These are phyloP conservation scores for Chrysochromulina parva DNA, from an alignment of 78 protist genomes.

Conservation along the genomic window DNA sequence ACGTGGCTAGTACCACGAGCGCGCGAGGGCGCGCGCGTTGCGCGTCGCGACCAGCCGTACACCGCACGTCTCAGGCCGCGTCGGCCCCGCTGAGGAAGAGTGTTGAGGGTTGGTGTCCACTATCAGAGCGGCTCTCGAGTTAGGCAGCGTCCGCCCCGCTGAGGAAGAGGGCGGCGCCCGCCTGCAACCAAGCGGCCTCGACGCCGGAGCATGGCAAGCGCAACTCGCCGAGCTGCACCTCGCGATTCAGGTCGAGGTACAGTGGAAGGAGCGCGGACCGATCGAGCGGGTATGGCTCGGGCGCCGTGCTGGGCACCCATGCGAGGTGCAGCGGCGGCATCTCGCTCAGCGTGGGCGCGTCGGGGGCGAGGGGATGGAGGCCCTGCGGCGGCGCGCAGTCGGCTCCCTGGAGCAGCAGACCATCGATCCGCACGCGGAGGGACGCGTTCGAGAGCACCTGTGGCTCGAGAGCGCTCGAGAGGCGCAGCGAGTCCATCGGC, in stretches of 20 bases:
- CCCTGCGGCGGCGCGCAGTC: background rate
- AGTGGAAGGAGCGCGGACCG: background rate
- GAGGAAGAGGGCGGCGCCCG: slow-evolving; percentile 38
- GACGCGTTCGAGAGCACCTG: background rate
- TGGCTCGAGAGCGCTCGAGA: background rate
- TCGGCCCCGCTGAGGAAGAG: too few species aligned
- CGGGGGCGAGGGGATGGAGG: background rate
- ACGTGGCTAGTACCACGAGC: too few species aligned
- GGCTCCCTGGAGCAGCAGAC: slow-evolving; percentile 59
- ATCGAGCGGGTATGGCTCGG: background rate
- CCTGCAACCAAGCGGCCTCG: slow-evolving; percentile 19
- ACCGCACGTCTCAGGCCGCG: too few species aligned
- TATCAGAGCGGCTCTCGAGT: too few species aligned
- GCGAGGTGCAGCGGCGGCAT: slow-evolving; percentile 25
- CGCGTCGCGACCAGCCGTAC: too few species aligned
- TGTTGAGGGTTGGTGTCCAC: too few species aligned
- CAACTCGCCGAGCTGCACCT: slow-evolving; percentile 14
- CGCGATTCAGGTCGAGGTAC: slow-evolving; percentile 19
- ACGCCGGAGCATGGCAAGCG: slow-evolving; percentile 29
- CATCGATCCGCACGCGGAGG: background rate
- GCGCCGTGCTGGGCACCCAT: background rate
- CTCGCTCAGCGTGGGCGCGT: background rate
- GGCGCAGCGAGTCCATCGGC: slow-evolving; percentile 34
- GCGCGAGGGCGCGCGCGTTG: too few species aligned
- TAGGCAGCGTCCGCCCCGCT: background rate